These are phyloP conservation scores for Schizophyllum amplum DNA, from an alignment of 1,284 basidiomycete species.

Conservation along the genomic window DNA sequence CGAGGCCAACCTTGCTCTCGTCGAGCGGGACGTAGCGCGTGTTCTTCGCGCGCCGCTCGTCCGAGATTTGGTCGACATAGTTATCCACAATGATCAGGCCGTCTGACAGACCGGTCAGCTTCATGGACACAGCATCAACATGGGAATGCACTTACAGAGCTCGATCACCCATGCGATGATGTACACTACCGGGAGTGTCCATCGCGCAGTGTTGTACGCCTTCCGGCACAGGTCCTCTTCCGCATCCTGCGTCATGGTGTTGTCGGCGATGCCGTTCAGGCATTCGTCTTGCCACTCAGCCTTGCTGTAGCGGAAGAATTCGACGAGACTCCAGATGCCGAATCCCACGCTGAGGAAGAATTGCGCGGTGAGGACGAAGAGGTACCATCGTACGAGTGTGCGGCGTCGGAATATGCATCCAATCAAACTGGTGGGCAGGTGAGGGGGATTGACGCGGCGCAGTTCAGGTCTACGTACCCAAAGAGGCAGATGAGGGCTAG, in stretches of 20 bases:
- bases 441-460: background rate
- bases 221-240: conserved; percentile 24
- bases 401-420: conserved; percentile 39
- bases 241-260: conserved; percentile 21
- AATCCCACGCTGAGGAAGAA: conserved; percentile 38
- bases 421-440: conserved; percentile 30
- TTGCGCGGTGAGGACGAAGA: conserved; percentile 34
- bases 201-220: conserved; percentile 26
- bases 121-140: conserved; percentile 1
- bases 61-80: conserved; percentile 39
- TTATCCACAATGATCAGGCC: conserved; percentile 35
- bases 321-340: conserved; percentile 37
- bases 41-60: conserved; percentile 29
- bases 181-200: conserved; percentile 29
- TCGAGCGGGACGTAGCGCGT: conserved; percentile 1
- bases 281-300: conserved; percentile 26
- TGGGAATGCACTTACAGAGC: conserved; percentile 33
- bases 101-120: conserved; percentile 19
- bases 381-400: conserved; percentile 40
- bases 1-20: conserved; percentile 10
- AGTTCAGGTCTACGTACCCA: conserved; percentile 31
- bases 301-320: conserved; percentile 32
- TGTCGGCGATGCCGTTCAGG: conserved; percentile 19
- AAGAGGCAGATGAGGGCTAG: conserved; percentile 40
- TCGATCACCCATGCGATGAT: conserved; percentile 38